Evolutionary conservation across 306 rosid species (phyloP).

Genomic region (Herpetospermum pedunculosum): DNA sequence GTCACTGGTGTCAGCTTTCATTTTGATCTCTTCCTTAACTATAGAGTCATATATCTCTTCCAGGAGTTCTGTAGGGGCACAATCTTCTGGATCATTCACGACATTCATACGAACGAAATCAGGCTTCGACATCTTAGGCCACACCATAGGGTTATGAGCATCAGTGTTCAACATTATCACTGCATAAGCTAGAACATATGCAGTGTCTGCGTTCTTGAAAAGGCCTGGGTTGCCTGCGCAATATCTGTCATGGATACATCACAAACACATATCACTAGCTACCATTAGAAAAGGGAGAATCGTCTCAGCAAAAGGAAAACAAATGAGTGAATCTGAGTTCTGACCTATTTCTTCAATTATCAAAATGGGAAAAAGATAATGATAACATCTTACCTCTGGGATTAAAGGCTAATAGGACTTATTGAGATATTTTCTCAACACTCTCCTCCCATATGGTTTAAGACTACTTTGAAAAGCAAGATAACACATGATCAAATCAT

Average conservation of each 20-base stretch:
- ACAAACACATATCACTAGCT: constrained; percentile 17
- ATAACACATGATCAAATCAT: not conserved
- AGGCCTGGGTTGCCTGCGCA: constrained; percentile 97
- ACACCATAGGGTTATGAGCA: constrained; percentile 98
- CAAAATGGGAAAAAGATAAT: not conserved
- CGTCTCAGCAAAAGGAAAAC: constrained; percentile 13
- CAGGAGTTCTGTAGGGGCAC: constrained; percentile 81
- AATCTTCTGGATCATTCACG: constrained; percentile 70
- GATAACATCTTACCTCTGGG: not conserved
- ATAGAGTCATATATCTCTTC: constrained; percentile 92
- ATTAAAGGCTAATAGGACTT: not conserved
- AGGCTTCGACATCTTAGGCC: constrained; percentile 98
- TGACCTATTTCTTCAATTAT: not conserved
- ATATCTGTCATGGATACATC: constrained; percentile 54
- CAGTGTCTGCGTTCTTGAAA: constrained; percentile 94
- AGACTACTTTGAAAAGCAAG: not conserved
- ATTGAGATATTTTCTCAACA: not conserved
- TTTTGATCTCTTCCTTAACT: constrained; percentile 80
- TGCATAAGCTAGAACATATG: constrained; percentile 96
- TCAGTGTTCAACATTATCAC: constrained; percentile 95
- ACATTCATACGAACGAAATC: constrained; percentile 92
- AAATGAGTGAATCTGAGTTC: not conserved
- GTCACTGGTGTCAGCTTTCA: constrained; percentile 65
- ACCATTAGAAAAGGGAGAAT: constrained; percentile 17
- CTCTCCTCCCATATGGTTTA: not conserved